A percentile compares a stretch with the other conserved stretches of the same genome.
Conservation (phyloP, 306 rosid genomes). For the Benincasa hispida region DNA sequence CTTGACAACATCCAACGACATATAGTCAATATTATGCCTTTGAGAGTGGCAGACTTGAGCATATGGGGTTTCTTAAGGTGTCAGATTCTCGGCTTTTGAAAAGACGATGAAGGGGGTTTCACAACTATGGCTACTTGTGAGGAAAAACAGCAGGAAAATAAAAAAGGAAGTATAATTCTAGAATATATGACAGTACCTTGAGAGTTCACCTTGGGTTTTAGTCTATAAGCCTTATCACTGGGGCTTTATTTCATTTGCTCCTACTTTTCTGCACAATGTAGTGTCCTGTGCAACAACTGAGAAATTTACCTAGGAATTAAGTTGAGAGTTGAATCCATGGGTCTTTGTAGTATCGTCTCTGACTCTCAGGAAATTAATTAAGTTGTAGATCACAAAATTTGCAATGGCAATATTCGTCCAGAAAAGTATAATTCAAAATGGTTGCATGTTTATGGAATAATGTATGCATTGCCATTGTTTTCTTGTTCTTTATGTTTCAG, state of each 20-base stretch:
- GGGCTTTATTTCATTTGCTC: background rate
- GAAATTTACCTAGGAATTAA: background rate
- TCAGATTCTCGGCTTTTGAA: background rate
- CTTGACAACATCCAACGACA: too few species aligned
- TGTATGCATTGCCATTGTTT: background rate
- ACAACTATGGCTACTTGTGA: background rate
- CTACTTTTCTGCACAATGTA: background rate
- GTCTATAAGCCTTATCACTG: background rate
- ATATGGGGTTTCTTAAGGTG: background rate
- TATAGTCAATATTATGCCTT: too few species aligned
- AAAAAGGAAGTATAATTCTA: background rate
- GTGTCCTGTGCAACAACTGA: background rate
- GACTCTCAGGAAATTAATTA: background rate
- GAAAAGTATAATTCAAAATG: background rate
- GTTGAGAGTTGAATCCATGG: background rate
- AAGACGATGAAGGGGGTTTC: background rate
- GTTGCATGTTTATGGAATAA: background rate
- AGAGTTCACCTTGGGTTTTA: background rate
- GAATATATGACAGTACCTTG: background rate
- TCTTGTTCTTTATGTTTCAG: slow-evolving; percentile 37
- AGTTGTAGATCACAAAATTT: background rate
- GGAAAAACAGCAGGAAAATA: background rate
- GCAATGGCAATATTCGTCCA: background rate
- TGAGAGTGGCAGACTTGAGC: background rate
- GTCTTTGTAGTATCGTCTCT: background rate